phyloP scores from a whole-genome alignment of 345 rosid genomes.

The Isatis tinctoria region DNA sequence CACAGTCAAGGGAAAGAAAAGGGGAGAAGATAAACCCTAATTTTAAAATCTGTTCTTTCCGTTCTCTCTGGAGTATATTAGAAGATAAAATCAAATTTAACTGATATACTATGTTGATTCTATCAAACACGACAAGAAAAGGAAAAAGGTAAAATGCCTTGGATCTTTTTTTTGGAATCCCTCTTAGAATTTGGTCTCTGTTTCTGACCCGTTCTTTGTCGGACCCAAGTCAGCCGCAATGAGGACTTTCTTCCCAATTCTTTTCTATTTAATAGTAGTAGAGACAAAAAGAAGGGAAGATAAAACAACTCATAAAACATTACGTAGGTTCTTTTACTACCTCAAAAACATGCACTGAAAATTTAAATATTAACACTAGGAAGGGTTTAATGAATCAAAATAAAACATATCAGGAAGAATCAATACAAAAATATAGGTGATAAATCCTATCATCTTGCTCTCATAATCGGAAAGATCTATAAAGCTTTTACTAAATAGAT shows the following conservation, averaged over 20 bases:
- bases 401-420: not conserved
- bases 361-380: too few species aligned
- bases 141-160: not conserved
- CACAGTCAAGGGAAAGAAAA: not conserved
- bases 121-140: slow-evolving; percentile 12
- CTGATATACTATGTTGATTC: slow-evolving; percentile 15
- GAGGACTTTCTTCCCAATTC: slow-evolving; percentile 9
- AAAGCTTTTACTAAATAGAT: not conserved
- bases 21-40: slow-evolving; percentile 28
- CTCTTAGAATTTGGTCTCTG: slow-evolving; percentile 8
- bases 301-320: not conserved
- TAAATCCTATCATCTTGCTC: not conserved
- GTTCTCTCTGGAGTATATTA: not conserved
- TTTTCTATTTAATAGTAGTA: not conserved
- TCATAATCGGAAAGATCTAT: not conserved
- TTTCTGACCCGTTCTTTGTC: slow-evolving; percentile 28
- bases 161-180: not conserved
- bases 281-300: not conserved
- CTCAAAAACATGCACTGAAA: not conserved
- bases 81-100: slow-evolving; percentile 18
- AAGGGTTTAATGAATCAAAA: not conserved
- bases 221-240: slow-evolving; percentile 29
- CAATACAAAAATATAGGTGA: not conserved
- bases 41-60: not conserved
- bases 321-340: not conserved